phyloP scores from a whole-genome alignment of 108 stramenopile species.

The Ochromonas danica region DNA sequence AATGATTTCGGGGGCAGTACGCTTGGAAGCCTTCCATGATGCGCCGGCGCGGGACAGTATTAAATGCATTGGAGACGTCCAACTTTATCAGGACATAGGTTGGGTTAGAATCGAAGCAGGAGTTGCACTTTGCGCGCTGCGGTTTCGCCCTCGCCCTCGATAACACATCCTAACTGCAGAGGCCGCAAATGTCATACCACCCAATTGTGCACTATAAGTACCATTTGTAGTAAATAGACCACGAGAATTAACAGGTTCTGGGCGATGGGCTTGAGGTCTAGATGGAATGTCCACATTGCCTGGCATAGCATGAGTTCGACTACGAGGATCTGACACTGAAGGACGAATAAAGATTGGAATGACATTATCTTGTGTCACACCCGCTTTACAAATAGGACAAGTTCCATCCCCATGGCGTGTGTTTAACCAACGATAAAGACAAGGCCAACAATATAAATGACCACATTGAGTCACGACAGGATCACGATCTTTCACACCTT shows the following conservation, averaged over 20 bases:
- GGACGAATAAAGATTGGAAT: conserved; percentile 46
- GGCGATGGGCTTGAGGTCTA: conserved; percentile 33
- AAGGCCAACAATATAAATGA: conserved; percentile 85
- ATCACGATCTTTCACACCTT: conserved; percentile 59
- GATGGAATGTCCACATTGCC: conserved; percentile 21
- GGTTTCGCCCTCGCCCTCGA: no score
- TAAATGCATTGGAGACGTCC: no score
- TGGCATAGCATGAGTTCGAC: background rate
- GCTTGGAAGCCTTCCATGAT: no score
- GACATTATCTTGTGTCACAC: conserved; percentile 51
- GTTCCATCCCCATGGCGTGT: conserved; percentile 41
- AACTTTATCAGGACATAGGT: no score
- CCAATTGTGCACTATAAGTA: conserved; percentile 20
- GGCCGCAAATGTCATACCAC: conserved; percentile 31
- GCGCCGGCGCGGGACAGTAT: no score
- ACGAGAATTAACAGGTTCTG: background rate
- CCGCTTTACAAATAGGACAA: conserved; percentile 62
- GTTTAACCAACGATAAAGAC: conserved; percentile 65
- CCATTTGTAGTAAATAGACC: background rate
- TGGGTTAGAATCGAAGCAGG: no score
- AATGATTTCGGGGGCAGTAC: no score
- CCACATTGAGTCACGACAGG: conserved; percentile 82
- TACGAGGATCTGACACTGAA: background rate
- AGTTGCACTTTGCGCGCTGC: no score
- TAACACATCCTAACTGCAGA: no score